Percentiles rank a stretch among this genome's conserved stretches.
Evolutionary conservation across 352 stramenopile genomes (phyloP).

Genomic region (Globisporangium perplexum): DNA sequence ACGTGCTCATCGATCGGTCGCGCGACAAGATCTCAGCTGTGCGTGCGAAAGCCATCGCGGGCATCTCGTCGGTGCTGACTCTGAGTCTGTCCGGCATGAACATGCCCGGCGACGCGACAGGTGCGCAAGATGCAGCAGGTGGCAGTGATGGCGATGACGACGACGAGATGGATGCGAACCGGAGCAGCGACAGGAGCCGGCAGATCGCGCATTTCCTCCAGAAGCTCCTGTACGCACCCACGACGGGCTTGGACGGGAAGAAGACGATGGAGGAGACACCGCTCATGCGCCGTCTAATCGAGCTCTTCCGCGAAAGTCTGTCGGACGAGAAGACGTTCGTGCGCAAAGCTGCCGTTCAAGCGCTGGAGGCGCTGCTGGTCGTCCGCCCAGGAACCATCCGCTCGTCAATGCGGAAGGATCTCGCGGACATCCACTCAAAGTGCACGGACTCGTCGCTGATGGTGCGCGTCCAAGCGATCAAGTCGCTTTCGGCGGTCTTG

Average conservation of each 20-base stretch:
- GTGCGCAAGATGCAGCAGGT: constrained; percentile 2
- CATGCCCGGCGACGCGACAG: constrained; percentile 1
- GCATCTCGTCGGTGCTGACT: constrained; percentile 57
- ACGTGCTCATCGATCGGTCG: constrained; percentile 68
- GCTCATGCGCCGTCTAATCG: constrained; percentile 61
- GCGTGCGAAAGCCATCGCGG: constrained; percentile 74
- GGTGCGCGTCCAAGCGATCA: constrained; percentile 78
- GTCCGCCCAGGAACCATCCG: constrained; percentile 44
- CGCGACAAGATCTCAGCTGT: constrained; percentile 76
- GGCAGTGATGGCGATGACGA: constrained; percentile 20
- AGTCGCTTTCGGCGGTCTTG: constrained; percentile 74
- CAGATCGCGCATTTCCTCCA: constrained; percentile 44
- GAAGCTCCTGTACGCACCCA: constrained; percentile 39
- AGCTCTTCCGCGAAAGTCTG: constrained; percentile 69
- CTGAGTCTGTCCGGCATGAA: constrained; percentile 37
- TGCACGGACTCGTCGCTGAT: constrained; percentile 73
- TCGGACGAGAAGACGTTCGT: constrained; percentile 83
- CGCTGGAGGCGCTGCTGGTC: constrained; percentile 62
- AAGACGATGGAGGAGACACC: constrained; percentile 40
- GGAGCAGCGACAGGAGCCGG: constrained; percentile 10
- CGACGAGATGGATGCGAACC: constrained; percentile 7
- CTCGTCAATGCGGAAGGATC: constrained; percentile 47
- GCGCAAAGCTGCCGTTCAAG: constrained; percentile 70
- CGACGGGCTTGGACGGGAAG: constrained; percentile 21
- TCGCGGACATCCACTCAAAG: constrained; percentile 73